Percentiles rank a stretch among this genome's conserved stretches.
Evolutionary conservation across 2,329 filamentous ascomycete genomes (phyloP).

Genomic region (Coleophoma cylindrospora): DNA sequence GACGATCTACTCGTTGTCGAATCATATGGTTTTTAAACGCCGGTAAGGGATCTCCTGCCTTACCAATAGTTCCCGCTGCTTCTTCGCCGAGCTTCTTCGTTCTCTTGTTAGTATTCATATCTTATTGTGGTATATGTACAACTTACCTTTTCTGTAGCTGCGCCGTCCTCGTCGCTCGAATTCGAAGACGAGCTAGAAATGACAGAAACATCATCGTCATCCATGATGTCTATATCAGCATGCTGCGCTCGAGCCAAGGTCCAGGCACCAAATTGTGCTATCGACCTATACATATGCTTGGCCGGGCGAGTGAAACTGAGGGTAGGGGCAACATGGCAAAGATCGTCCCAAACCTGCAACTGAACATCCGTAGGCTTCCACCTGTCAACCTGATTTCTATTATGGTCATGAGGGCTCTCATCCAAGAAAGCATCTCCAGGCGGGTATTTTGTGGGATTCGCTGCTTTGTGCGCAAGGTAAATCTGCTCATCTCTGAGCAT

Average conservation of each 20-base stretch:
- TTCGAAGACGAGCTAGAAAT: slow-evolving; percentile 53
- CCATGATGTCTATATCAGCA: slow-evolving; percentile 71
- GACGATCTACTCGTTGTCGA: slow-evolving; percentile 75
- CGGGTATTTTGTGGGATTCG: slow-evolving; percentile 73
- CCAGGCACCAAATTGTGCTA: slow-evolving; percentile 93
- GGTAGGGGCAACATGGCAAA: slow-evolving; percentile 89
- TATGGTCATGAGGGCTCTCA: slow-evolving; percentile 54
- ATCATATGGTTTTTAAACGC: slow-evolving; percentile 85
- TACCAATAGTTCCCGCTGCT: slow-evolving; percentile 54
- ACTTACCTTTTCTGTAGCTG: slow-evolving; percentile 20
- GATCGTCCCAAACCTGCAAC: slow-evolving; percentile 91
- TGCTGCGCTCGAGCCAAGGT: slow-evolving; percentile 78
- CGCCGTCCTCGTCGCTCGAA: slow-evolving; percentile 30
- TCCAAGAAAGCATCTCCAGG: slow-evolving; percentile 60
- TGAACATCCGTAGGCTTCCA: slow-evolving; percentile 88
- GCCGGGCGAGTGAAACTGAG: slow-evolving; percentile 95
- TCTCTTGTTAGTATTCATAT: neutral
- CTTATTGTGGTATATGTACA: neutral
- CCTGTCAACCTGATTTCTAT: slow-evolving; percentile 45
- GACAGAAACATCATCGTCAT: slow-evolving; percentile 72
- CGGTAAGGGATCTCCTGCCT: slow-evolving; percentile 78
- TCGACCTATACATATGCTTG: slow-evolving; percentile 90
- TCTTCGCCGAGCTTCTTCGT: slow-evolving; percentile 1
- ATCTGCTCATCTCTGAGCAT: slow-evolving; percentile 91
- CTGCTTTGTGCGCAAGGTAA: slow-evolving; percentile 90